These are phyloP conservation scores for Terana coerulea DNA, from an alignment of 768 basidiomycete species.

Conservation along the genomic window DNA sequence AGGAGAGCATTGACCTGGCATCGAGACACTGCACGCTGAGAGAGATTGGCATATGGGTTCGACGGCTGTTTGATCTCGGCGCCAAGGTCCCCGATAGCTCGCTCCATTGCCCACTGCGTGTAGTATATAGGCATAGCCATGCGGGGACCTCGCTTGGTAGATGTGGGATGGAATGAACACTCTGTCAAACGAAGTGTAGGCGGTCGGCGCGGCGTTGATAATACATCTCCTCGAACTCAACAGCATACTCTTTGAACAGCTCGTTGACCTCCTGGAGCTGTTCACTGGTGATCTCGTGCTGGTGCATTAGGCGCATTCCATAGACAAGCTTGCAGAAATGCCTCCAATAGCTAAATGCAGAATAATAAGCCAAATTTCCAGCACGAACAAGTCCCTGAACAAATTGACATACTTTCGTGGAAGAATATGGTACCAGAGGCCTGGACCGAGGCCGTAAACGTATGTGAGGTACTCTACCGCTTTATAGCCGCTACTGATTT, in stretches of 20 bases:
- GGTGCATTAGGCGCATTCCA: slow-evolving; percentile 19
- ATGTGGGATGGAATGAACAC: slow-evolving; percentile 32
- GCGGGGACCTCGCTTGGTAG: slow-evolving; percentile 18
- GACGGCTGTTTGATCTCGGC: slow-evolving; percentile 22
- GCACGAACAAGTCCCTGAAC: too few relatives aligned
- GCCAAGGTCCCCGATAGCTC: slow-evolving; percentile 20
- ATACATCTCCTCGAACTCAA: slow-evolving; percentile 34
- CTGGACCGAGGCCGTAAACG: slow-evolving; percentile 21
- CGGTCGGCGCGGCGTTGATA: slow-evolving; percentile 21
- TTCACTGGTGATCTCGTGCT: slow-evolving; percentile 5
- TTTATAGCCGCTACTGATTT: slow-evolving; percentile 32
- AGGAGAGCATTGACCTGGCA: slow-evolving; percentile 18
- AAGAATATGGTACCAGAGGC: slow-evolving; percentile 20
- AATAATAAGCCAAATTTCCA: too few relatives aligned
- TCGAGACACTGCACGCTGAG: slow-evolving; percentile 16
- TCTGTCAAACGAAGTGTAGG: slow-evolving; percentile 31
- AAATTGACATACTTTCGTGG: slow-evolving; percentile 21
- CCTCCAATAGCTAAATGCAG: too few relatives aligned
- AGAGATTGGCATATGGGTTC: slow-evolving; percentile 22
- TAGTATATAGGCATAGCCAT: slow-evolving; percentile 16
- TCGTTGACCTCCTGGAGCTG: slow-evolving; percentile 21
- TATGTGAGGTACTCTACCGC: slow-evolving; percentile 23
- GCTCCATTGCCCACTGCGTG: slow-evolving; percentile 24
- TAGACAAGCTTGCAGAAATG: slow-evolving; percentile 25
- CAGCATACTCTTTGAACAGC: slow-evolving; percentile 22